Base-by-base conservation (phyloP, 2,329 filamentous ascomycete species). In the Huntiella savannae region DNA sequence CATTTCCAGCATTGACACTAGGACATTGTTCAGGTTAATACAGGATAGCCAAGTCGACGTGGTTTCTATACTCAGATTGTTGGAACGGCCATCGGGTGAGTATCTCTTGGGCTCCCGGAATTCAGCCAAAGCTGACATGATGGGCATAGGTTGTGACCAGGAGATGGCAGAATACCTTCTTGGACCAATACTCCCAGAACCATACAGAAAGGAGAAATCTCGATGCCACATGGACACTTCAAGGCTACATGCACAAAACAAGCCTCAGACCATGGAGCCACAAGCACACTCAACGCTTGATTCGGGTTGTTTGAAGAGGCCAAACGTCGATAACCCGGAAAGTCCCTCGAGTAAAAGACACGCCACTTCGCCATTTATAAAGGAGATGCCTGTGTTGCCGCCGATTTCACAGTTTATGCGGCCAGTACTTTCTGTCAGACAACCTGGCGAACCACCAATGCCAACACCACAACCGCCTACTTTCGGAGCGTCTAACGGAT, bases 261-360 rank as follows among this genome's bases (percentile, higher is more conserved):
- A 35, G 11, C 28, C 5, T 13, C 33, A 36, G 16, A 16, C 34
- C 15, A 15, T 37, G 11, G 17, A 37, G 10, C 43, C 13, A 15
- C 15, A 33, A 12, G 17, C 28, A 13, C 13, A 37, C 6, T 34
- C 35, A 22, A 16, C 43, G 6, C 32, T 22, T 19, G 13, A 38
- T 16, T n/a, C 34, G 8, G 22, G 13, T 16, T 37, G 32, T 13
- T 34, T 37, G 15, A 45, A 45, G 28, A 33, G 43, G 7, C 33
- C 13, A 34, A 45, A 34, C 34, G 28, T 34, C 3, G 43, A 45
- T 10, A 28, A 33, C 8, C 34, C 37, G n/a, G 22, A 28, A 13
- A 38, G 43, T 16, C 43, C 43, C 10, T 28, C 33, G 11, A 45
- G 36, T 7, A 45, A 45, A 28, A 36, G 33, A 35, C 43, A 45